Percentiles rank a stretch among this genome's conserved stretches.
These are phyloP conservation scores for Tolypocladium tundrense DNA, from an alignment of 2,329 filamentous ascomycete genomes.

Conservation along the genomic window DNA sequence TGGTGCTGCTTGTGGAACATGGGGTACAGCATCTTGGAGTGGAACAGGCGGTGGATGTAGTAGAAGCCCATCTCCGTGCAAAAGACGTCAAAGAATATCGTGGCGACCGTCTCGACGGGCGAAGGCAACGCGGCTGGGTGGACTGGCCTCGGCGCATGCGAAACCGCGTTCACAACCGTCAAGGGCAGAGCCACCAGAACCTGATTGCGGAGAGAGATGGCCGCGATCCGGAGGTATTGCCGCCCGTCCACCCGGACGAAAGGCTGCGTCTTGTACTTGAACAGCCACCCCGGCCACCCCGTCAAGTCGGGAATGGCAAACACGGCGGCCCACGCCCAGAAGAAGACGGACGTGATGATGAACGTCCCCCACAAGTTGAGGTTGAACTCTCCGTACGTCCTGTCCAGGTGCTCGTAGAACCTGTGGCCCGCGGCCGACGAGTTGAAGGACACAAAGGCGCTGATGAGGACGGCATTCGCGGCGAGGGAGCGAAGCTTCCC, in stretches of 20 bases:
- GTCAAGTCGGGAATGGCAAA: slow-evolving; percentile 27
- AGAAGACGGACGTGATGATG: slow-evolving; percentile 25
- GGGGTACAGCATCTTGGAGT: slow-evolving; percentile 31
- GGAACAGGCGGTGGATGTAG: slow-evolving; percentile 38
- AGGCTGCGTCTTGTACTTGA: slow-evolving; percentile 38
- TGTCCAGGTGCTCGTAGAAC: slow-evolving; percentile 6
- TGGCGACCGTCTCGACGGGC: slow-evolving; percentile 1
- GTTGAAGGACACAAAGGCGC: slow-evolving; percentile 6
- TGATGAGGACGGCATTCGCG: background rate
- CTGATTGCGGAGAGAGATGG: slow-evolving; percentile 33
- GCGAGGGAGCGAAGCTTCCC: slow-evolving; percentile 1
- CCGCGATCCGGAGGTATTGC: slow-evolving; percentile 6
- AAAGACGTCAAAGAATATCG: slow-evolving; percentile 6
- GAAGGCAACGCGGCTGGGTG: slow-evolving; percentile 1
- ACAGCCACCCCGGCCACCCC: slow-evolving; percentile 30
- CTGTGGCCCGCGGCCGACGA: slow-evolving; percentile 1
- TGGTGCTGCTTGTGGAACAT: slow-evolving; percentile 42
- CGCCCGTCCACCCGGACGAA: slow-evolving; percentile 18
- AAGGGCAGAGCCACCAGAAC: slow-evolving; percentile 15
- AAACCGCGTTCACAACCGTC: background rate
- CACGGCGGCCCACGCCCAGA: slow-evolving; percentile 26
- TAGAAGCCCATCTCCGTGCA: slow-evolving; percentile 35
- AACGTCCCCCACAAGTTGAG: slow-evolving; percentile 27
- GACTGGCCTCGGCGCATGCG: background rate
- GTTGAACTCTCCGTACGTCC: slow-evolving; percentile 10